Conservation (phyloP, 352 stramenopile genomes). For the Globisporangium spinosum region DNA sequence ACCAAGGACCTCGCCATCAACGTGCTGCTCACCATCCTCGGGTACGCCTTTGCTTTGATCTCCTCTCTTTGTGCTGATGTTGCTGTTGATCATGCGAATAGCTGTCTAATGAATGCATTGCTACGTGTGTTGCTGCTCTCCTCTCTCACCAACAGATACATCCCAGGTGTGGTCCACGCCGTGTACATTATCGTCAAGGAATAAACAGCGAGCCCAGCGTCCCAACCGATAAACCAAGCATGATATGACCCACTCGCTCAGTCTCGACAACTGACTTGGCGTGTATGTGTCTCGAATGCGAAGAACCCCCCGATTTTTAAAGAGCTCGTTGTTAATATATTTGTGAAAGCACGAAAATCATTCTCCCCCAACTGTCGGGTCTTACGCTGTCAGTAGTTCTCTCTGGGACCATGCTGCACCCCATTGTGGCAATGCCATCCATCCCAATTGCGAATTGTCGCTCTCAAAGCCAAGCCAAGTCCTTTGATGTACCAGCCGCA, state of each 20-base stretch:
- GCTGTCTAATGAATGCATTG: not conserved
- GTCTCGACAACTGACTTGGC: not conserved
- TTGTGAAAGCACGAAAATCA: not conserved
- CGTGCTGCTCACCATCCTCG: constrained; percentile 59
- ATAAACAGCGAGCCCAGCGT: constrained; percentile 18
- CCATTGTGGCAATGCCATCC: not conserved
- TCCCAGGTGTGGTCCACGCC: constrained; percentile 67
- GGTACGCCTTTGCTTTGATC: constrained; percentile 23
- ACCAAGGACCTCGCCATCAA: constrained; percentile 54
- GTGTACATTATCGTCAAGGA: constrained; percentile 74
- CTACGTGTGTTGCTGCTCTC: not conserved
- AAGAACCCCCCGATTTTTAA: not conserved
- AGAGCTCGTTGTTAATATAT: constrained; percentile 3
- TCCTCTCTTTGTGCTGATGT: not conserved
- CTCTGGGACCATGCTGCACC: not conserved
- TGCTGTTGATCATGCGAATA: not conserved
- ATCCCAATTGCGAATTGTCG: not conserved
- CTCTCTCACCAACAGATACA: constrained; percentile 31
- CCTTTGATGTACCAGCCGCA: not conserved
- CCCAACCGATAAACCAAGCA: not conserved
- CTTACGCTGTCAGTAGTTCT: not conserved
- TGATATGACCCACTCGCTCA: not conserved
- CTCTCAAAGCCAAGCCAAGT: not conserved
- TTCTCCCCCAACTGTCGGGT: not conserved
- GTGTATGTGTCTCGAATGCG: not conserved